Evolutionary conservation across 1,284 basidiomycete species (phyloP), one percentile per base, ranked within the genome.

Genomic region (Fomitopsis pinicola): DNA sequence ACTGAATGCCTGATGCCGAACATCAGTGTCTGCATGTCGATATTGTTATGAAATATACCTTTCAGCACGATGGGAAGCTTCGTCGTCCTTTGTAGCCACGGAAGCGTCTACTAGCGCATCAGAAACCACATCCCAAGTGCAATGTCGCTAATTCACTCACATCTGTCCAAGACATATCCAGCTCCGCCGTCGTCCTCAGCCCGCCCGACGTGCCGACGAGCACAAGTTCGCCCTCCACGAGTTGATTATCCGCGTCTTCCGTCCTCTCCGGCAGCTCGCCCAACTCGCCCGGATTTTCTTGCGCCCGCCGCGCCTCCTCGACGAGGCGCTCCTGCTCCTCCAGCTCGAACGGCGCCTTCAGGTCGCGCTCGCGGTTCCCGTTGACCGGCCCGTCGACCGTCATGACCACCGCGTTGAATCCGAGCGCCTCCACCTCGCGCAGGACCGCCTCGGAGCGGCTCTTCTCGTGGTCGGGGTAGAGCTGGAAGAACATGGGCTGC

Each of bases 311-410:
- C 42, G 58, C 48, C 35, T 67, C 66, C 33, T 70, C 72, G 17
- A 69, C 74, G 42, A 71, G 79, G 33, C 73, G 75, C 67, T 89
- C 87, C 59, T 83, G 76, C 42, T 86, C 86, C 60, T 89, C 86
- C 17, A 85, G 67, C 59, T 81, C 77, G 79, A 87, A 88, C 5
- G 85, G 82, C 62, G 81, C 83, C 59, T 81, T 78, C 45, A 86
- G 83, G 67, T 97, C 95, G 53, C 85, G 76, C 74, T 97, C 95
- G 44, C 95, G 82, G 70, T 95, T 95, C 15, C 94, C 91, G 8
- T 92, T 84, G 10, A 93, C 86, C 5, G 93, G 82, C 9, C 94
- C 94, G 76, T 97, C 95, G 3, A 96, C 95, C 0, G 95, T 97
- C 50, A 97, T 77, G 74, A 94, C 92, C 56, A 98, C 91, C 1